Evolutionary conservation across 1,284 basidiomycete species (phyloP), one percentile per base, ranked within the genome.

Genomic region (Microbotryum violaceum): DNA sequence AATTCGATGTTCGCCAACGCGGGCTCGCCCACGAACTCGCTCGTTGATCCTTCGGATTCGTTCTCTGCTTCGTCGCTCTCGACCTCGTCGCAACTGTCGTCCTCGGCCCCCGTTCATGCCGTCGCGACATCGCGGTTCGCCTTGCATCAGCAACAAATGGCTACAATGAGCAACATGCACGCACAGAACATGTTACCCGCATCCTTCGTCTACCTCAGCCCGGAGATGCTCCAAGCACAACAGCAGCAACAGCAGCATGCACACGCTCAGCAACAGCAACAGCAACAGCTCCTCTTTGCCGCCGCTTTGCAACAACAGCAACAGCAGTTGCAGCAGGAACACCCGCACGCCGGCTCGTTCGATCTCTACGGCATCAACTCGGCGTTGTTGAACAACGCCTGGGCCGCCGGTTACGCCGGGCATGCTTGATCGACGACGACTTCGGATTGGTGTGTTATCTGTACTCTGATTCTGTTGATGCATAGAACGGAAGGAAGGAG

Each of bases 111-210:
- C 23, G 56, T 23, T n/a, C 56, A 49, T 10, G 18, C 46, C 20
- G 18, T 57, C 46, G 23, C 45, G 12, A 25, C 46, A 16, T 56
- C 46, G 55, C 18, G 46, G 21, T 33, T 54, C 20, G 42, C n/a
- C 14, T 18, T 29, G 18, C 16, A 18, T 3, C 31, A 44, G 14
- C 23, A 48, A 16, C 25, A 27, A 21, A 56, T 16, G 23, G n/a
- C 45, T 42, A 31, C 21, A n/a, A 16, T 20, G 25, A 46, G 49
- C n/a, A 50, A 50, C 23, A 33, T 33, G 4, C 49, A 52, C 18
- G 50, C 49, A 31, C 57, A 58, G 29, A 50, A 42, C 27, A 45
- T 58, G 37, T 23, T 58, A 3, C 57, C 51, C 42, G n/a, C 57
- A 4, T 44, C 51, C 27, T 51, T 49, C 25, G 57, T 42, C 23